Evolutionary conservation across 2,329 filamentous ascomycete species (phyloP).

Genomic region (Verticillium alfalfae): DNA sequence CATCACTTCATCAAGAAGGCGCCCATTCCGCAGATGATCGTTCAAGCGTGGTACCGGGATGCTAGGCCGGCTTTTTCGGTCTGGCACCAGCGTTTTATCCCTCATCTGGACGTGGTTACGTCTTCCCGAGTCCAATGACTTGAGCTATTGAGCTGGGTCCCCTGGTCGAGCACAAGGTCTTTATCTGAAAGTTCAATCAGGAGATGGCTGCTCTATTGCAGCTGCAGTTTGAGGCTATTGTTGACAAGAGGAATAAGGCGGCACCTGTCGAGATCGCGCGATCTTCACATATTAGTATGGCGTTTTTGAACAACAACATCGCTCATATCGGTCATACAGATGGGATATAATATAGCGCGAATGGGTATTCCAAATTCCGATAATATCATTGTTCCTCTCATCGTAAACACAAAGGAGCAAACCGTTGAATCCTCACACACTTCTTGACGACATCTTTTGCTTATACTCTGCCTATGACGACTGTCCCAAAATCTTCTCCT

Average conservation of each 20-base stretch:
- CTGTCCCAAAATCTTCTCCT: slow-evolving; percentile 2
- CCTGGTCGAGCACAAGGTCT: slow-evolving; percentile 30
- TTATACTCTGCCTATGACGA: neutral
- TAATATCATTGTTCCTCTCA: too few species aligned
- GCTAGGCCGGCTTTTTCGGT: slow-evolving; percentile 42
- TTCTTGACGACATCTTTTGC: too few species aligned
- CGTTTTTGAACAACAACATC: too few species aligned
- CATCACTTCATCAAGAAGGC: slow-evolving; percentile 32
- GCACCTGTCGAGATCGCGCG: neutral
- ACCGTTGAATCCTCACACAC: too few species aligned
- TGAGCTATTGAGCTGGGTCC: slow-evolving; percentile 36
- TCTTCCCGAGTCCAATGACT: slow-evolving; percentile 47
- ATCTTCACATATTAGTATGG: too few species aligned
- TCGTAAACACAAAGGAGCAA: too few species aligned
- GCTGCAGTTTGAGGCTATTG: neutral
- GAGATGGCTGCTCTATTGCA: neutral
- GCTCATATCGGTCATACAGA: too few species aligned
- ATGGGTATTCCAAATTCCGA: too few species aligned
- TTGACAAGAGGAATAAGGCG: neutral
- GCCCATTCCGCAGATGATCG: slow-evolving; percentile 42
- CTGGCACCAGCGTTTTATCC: slow-evolving; percentile 33
- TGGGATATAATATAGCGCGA: too few species aligned
- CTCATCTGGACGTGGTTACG: slow-evolving; percentile 44
- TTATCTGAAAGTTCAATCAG: slow-evolving; percentile 32
- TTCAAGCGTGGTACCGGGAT: slow-evolving; percentile 41